Evolutionary conservation across 495 filamentous ascomycete genomes (phyloP), one percentile per base, ranked within the genome.

Genomic region (Penicillium daleae): DNA sequence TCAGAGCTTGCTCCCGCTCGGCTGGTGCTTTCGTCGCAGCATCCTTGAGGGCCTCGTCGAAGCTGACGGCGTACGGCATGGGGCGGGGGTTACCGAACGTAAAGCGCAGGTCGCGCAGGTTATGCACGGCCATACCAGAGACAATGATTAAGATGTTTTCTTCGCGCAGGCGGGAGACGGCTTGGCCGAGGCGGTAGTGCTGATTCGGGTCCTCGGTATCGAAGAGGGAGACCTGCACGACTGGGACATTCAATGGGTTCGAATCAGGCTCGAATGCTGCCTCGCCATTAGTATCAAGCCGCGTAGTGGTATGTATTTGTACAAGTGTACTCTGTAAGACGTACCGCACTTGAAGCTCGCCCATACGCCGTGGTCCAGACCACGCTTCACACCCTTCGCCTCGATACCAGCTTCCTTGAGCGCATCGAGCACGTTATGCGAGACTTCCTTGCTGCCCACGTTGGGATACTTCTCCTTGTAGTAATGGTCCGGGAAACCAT

Each of bases 101-200:
- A 52, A 77, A 77, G 12, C 79, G 78, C 62, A 89, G 24, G 65
- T 92, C 90, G n/a, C 86, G 82, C 39, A 93, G 80, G 70, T 95
- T 95, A 69, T 95, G 92, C 24, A 93, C 92, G 1, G 89, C 89
- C 91, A 94, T 93, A n/a, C 92, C 92, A 0, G 90, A 88, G 21
- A 85, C 83, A 46, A 96, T 86, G 51, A 96, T 87, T 33, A 90
- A 78, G 52, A 95, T 83, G 49, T 85, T 85, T 62, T 93, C 85
- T 37, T 90, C 86, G 27, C 92, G 87, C 6, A 96, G 86, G 24
- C 74, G 64, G 2, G 85, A 71, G 4, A 96, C 77, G 12, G 91
- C 90, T 63, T 85, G 78, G 0, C 92, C 92, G 5, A 95, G 83
- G 0, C 77, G 76, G 73, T 90, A 90, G 72, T 95, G 91, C 70